Evolutionary conservation across 495 filamentous ascomycete genomes (phyloP), one percentile per base, ranked within the genome.

Genomic region (Penicillium ochrochloron): DNA sequence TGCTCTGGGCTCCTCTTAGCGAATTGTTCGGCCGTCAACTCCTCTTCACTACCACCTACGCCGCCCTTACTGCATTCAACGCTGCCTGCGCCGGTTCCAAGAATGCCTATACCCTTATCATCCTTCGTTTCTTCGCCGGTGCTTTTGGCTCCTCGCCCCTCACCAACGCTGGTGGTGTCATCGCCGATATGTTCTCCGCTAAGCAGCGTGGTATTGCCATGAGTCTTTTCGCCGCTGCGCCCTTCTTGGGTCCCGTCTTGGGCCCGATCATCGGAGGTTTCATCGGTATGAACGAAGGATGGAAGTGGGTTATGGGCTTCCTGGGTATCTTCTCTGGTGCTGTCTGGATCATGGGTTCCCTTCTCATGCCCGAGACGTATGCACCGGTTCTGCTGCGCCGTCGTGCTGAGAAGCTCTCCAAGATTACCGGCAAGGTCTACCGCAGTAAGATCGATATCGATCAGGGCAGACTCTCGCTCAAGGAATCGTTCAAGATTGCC

Each of bases 51-150:
- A 65, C 80, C 31, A 90, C 89, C 41, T 89, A 90, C 66, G 67
- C 79, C 37, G 81, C 81, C 25, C 80, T 92, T 33, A 86, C 90
- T 21, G 84, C 85, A 0, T 93, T 94, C 80, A 91, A 85, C 66
- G 87, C 85, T 62, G 90, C 83, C 25, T 83, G 83, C 48, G 85
- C 87, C 3, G 84, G 85, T 15, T 73, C 88, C 1, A 78, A 86
- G 62, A 92, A 90, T 65, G 83, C 87, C 52, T 74, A 83, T 66
- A 85, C 87, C 2, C 77, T 95, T 1, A 77, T 93, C 56, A 84
- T 93, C 64, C 82, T 93, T 31, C 89, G 92, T 25, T 92, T 93
- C 82, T 88, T 93, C 58, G 89, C 88, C 29, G 89, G 92, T 57
- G 81, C 89, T n/a, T 91, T 92, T 72, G 92, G 92, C 33, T 87